Percentiles rank a stretch among this genome's conserved stretches.
phyloP scores from a whole-genome alignment of 441 rosid genomes.

The Theobroma grandiflorum region DNA sequence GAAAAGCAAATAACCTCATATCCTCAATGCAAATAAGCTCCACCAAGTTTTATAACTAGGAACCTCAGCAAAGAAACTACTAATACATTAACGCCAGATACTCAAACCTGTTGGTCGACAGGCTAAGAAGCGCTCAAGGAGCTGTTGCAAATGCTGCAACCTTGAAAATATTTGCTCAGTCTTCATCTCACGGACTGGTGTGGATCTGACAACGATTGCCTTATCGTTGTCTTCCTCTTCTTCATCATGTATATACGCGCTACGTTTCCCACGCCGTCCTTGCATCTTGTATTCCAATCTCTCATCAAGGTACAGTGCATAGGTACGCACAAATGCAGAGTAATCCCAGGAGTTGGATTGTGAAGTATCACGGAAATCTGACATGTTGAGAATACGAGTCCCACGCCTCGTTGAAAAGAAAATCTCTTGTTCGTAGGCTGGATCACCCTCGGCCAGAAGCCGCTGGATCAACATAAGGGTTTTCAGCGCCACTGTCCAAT shows the following conservation, averaged over 20 bases:
- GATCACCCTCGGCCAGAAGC: slow-evolving; percentile 73
- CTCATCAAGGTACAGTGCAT: slow-evolving; percentile 79
- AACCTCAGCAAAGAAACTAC: background rate
- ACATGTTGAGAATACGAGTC: slow-evolving; percentile 82
- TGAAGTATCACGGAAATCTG: slow-evolving; percentile 75
- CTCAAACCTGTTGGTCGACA: slow-evolving; percentile 86
- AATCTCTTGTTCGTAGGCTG: slow-evolving; percentile 83
- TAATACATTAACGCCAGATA: background rate
- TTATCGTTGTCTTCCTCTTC: slow-evolving; percentile 42
- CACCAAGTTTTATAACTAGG: background rate
- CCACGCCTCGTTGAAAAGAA: slow-evolving; percentile 90
- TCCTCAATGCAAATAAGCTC: background rate
- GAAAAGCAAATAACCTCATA: background rate
- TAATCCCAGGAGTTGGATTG: slow-evolving; percentile 75
- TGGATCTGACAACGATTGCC: slow-evolving; percentile 38
- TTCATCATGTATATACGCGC: slow-evolving; percentile 52
- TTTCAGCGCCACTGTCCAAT: slow-evolving; percentile 93
- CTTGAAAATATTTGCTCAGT: slow-evolving; percentile 57
- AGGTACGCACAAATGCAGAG: slow-evolving; percentile 85
- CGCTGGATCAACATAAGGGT: slow-evolving; percentile 74
- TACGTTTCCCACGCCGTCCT: slow-evolving; percentile 61
- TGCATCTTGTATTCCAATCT: slow-evolving; percentile 80
- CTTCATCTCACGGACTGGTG: slow-evolving; percentile 65
- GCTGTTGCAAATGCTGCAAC: slow-evolving; percentile 75
- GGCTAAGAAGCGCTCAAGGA: slow-evolving; percentile 84